Evolutionary conservation across 441 rosid species (phyloP), one percentile per base, ranked within the genome.

Genomic region (Lepidium campestre): DNA sequence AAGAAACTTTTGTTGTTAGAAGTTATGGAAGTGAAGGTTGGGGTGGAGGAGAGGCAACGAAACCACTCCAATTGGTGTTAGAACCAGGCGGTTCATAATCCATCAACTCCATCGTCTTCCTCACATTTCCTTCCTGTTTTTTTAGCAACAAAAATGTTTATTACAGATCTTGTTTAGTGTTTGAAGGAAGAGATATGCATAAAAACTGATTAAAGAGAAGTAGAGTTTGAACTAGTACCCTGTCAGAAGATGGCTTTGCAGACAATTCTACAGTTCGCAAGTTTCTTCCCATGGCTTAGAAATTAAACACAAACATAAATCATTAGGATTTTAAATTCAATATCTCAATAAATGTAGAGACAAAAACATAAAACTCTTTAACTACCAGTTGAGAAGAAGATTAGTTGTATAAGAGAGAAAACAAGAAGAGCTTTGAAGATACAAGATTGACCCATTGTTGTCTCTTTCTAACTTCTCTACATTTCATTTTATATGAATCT

Each of bases 371-470:
- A 41, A 41, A 14, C 40, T 13, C 39, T 31, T 34, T 25, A 35
- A 25, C 5, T 39, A 72, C 76, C 76, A 25, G 49, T 25, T 41
- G 71, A 72, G 57, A 44, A 52, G 67, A 65, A 72, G 76, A 65
- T 37, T 4, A 59, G 67, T 35, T 65, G 50, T 59, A 52, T 6
- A 52, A 72, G 76, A 72, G 76, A 65, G 67, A 62, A 65, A 65
- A 66, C 62, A 10, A 50, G 25, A 36, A 72, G 62, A 42, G 18
- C 61, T 58, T 36, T 72, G 62, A 58, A 59, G 76, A 72, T 52
- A 65, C 60, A 49, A 57, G 71, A 72, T 57, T 65, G 75, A 65
- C 76, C 72, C 76, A 66, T 72, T 72, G 55, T 42, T 65, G 57
- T 72, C 62, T 52, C 47, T 50, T 58, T 52, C 50, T n/a, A 58